These are phyloP conservation scores for Aureobasidium musti DNA, from an alignment of 2,329 filamentous ascomycete species.

Conservation along the genomic window DNA sequence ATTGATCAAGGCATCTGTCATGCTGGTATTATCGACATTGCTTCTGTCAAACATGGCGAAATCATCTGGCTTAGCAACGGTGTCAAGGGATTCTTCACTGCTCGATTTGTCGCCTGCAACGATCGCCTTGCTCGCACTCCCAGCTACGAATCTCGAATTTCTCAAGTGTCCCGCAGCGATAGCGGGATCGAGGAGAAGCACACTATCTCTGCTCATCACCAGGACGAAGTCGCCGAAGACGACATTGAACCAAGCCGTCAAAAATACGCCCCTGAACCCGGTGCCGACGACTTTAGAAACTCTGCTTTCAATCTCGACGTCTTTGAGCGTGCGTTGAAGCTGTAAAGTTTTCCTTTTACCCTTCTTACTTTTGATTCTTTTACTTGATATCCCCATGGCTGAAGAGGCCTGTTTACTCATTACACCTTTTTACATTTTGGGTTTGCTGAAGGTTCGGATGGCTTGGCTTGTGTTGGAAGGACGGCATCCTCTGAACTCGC, in stretches of 20 bases:
- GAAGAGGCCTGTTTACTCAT: background rate
- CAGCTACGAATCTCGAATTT: conserved; percentile 26
- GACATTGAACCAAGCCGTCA: conserved; percentile 14
- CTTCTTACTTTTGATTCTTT: conserved; percentile 9
- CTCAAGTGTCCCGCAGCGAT: conserved; percentile 13
- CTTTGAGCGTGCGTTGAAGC: conserved; percentile 28
- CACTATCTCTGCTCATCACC: background rate
- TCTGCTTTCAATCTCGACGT: conserved; percentile 22
- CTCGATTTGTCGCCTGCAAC: conserved; percentile 32
- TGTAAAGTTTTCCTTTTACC: conserved; percentile 8
- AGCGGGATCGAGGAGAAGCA: conserved; percentile 10
- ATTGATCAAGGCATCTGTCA: conserved; percentile 66
- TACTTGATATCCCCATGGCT: conserved; percentile 28
- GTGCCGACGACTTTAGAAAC: conserved; percentile 24
- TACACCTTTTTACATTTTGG: conserved; percentile 3
- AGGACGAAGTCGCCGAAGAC: conserved; percentile 19
- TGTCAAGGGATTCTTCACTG: conserved; percentile 68
- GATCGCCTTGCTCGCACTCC: conserved; percentile 30
- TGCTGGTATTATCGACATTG: conserved; percentile 63
- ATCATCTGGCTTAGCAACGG: conserved; percentile 88
- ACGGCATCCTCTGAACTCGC: background rate
- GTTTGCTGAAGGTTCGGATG: background rate
- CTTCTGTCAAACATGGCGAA: conserved; percentile 69
- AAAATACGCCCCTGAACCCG: conserved; percentile 22
- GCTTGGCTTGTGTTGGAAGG: background rate